Conservation (phyloP, 805 yeast genomes). For the Pichia cephalocereana region DNA sequence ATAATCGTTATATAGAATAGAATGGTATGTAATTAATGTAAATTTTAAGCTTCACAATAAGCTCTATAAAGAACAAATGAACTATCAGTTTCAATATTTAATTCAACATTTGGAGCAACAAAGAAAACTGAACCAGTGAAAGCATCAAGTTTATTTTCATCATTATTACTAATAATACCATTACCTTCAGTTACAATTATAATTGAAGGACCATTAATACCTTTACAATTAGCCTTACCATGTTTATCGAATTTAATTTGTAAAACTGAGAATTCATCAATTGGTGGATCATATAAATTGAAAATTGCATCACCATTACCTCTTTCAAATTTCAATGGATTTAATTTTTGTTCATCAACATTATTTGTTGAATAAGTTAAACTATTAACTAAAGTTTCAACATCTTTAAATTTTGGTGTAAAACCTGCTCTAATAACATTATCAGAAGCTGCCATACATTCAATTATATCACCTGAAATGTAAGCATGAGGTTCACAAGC, state of each 20-base stretch:
- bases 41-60: conserved; percentile 55
- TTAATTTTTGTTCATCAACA: conserved; percentile 89
- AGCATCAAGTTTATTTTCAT: conserved; percentile 34
- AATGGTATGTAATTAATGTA: not conserved
- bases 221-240: conserved; percentile 46
- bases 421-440: conserved; percentile 98
- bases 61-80: conserved; percentile 83
- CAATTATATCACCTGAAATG: conserved; percentile 93
- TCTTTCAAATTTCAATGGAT: conserved; percentile 47
- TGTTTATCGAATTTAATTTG: conserved; percentile 58
- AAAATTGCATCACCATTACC: conserved; percentile 60
- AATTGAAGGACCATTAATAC: conserved; percentile 80
- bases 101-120: conserved; percentile 65
- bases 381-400: conserved; percentile 78
- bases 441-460: conserved; percentile 99
- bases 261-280: conserved; percentile 91
- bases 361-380: conserved; percentile 83
- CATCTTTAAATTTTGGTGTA: conserved; percentile 99
- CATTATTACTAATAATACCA: conserved; percentile 45
- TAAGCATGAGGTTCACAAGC: conserved; percentile 99
- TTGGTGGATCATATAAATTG: conserved; percentile 85
- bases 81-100: conserved; percentile 43
- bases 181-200: conserved; percentile 74
- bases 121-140: conserved; percentile 75
- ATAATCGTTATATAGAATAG: not conserved